Evolutionary conservation across 441 rosid genomes (phyloP).

Genomic region (Gossypium schwendimanii): DNA sequence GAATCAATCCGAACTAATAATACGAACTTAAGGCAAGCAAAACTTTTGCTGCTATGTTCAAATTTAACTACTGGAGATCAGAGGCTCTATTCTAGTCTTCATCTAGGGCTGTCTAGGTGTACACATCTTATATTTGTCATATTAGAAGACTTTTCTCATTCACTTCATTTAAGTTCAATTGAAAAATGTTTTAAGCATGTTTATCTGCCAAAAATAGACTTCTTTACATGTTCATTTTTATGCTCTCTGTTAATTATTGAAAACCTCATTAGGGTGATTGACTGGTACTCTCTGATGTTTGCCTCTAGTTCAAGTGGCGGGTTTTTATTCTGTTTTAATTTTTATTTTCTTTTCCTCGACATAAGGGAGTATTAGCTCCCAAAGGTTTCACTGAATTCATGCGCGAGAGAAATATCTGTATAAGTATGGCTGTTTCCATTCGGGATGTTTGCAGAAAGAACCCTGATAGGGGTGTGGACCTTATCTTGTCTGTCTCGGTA

Average conservation of each 20-base stretch:
- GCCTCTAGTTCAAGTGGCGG: conserved; percentile 10
- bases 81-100: not conserved
- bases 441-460: conserved; percentile 73
- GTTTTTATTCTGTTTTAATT: conserved; percentile 8
- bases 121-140: not conserved
- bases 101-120: not conserved
- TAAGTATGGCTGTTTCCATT: conserved; percentile 77
- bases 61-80: not conserved
- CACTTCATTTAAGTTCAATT: not conserved
- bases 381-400: conserved; percentile 45
- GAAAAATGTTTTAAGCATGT: not conserved
- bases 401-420: conserved; percentile 55
- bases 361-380: conserved; percentile 65
- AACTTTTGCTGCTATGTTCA: not conserved
- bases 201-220: not conserved
- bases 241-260: not conserved
- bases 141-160: not conserved
- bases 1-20: not conserved
- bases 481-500: conserved; percentile 94
- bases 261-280: not conserved
- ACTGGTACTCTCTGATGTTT: not conserved
- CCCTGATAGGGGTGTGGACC: conserved; percentile 97
- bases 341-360: conserved; percentile 19
- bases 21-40: not conserved
- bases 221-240: not conserved